Conservation (phyloP, 208 protist genomes). For the Acanthamoeba quina region DNA sequence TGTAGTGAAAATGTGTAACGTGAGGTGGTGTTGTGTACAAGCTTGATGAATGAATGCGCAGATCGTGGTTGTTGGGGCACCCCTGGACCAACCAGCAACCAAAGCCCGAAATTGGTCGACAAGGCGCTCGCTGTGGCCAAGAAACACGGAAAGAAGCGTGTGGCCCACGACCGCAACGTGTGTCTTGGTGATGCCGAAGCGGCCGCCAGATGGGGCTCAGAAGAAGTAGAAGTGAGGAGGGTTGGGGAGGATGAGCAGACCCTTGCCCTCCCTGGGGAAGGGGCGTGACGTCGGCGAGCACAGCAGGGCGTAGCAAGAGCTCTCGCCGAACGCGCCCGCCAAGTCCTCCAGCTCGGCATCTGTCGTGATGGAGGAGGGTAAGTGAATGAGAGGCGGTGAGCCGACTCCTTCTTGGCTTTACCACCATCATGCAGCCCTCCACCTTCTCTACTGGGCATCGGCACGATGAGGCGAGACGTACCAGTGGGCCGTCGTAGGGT, state of each 20-base stretch:
- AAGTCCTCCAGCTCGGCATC: neutral
- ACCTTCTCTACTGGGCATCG: neutral
- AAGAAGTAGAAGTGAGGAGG: slow-evolving; percentile 1
- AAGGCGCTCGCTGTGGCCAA: neutral
- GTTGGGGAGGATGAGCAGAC: neutral
- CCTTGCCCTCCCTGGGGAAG: neutral
- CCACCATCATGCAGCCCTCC: neutral
- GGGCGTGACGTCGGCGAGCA: neutral
- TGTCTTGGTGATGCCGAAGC: too few relatives aligned
- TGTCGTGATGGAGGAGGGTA: neutral
- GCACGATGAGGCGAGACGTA: neutral
- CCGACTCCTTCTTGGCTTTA: neutral
- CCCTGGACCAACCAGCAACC: neutral
- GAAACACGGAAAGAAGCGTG: neutral
- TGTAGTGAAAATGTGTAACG: neutral
- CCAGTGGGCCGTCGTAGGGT: neutral
- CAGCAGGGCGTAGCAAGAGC: neutral
- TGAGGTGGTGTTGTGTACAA: neutral
- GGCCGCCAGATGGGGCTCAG: neutral
- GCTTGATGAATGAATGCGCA: neutral
- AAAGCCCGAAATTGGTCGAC: slow-evolving; percentile 12
- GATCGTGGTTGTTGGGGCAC: neutral
- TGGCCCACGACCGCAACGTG: too few relatives aligned
- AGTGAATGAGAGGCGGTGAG: neutral
- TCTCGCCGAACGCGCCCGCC: neutral